Evolutionary conservation across 1,284 basidiomycete species (phyloP), one percentile per base, ranked within the genome.

Genomic region (Cryptococcus sp.): DNA sequence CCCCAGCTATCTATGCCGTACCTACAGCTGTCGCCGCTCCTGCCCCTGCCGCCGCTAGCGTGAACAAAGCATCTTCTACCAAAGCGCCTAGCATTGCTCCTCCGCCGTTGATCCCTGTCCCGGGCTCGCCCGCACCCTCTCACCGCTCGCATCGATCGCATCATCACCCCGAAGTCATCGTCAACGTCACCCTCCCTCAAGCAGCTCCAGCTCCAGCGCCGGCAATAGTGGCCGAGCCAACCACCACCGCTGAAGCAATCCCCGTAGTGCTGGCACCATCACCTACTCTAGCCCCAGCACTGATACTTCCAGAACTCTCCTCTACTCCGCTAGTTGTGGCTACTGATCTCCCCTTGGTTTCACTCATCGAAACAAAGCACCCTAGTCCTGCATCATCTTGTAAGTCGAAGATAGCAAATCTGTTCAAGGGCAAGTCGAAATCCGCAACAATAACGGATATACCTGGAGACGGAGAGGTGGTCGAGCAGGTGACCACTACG

Each of bases 81-180:
- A 46, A 50, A 1, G 54, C 57, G 11, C 47, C 56, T 2, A 50
- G 50, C 5, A 43, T 53, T 15, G 58, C 54, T 46, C 54, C 63
- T 4, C 47, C 56, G 13, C 43, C 39, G 8, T 19, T 26, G 15
- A 54, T 44, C 11, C 58, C 64, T 8, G 50, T 34, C n/a, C 60
- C 65, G 13, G 48, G 46, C 15, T 66, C 65, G n/a, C 65, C 67
- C 3, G 51, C 66, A 15, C 60, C 60, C 10, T 64, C 60, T 23
- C 54, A 58, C 41, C 52, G 54, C 26, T 66, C 64, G n/a, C 54
- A 57, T 39, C 54, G 57, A 54, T 63, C 61, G 5, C 65, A 64
- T 38, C 65, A 63, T 48, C 67, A 64, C 29, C 65, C 65, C 1
- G 63, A 65, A 48, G 59, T 65, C 37, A 58, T 67, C 43, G 65